Conservation (phyloP, 1,284 basidiomycete species). For the Ceratobasidium papillatum region DNA sequence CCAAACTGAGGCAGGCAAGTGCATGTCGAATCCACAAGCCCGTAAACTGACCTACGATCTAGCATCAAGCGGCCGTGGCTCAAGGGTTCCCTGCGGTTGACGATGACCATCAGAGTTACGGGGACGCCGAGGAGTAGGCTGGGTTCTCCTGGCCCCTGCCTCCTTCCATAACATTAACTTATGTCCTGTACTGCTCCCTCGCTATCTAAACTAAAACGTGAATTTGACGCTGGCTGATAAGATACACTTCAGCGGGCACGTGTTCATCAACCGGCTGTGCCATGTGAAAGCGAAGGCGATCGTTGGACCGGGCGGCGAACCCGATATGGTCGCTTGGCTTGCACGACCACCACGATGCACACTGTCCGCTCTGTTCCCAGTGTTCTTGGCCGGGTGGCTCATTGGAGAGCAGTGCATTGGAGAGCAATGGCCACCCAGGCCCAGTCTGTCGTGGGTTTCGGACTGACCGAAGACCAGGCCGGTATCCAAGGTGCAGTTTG, state of each 20-base stretch:
- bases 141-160: no score
- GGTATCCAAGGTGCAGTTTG: constrained; percentile 49
- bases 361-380: not conserved
- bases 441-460: constrained; percentile 44
- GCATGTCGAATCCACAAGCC: not conserved
- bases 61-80: constrained; percentile 30
- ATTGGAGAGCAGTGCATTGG: no score
- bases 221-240: not conserved
- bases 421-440: constrained; percentile 6
- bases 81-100: constrained; percentile 13
- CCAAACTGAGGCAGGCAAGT: constrained; percentile 85
- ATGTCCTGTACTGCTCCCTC: not conserved
- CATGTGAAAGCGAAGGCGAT: constrained; percentile 13
- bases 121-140: constrained; percentile 7
- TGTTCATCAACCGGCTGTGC: not conserved
- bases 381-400: not conserved
- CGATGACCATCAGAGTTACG: constrained; percentile 10
- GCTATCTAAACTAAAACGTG: not conserved
- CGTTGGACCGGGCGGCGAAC: not conserved
- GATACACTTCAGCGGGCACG: constrained; percentile 13
- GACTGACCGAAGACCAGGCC: constrained; percentile 53
- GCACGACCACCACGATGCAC: constrained; percentile 8
- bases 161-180: constrained; percentile 13
- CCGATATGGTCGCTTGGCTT: constrained; percentile 2
- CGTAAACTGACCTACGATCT: not conserved